phyloP scores from a whole-genome alignment of 495 filamentous ascomycete species.

The Articulospora tetracladia region DNA sequence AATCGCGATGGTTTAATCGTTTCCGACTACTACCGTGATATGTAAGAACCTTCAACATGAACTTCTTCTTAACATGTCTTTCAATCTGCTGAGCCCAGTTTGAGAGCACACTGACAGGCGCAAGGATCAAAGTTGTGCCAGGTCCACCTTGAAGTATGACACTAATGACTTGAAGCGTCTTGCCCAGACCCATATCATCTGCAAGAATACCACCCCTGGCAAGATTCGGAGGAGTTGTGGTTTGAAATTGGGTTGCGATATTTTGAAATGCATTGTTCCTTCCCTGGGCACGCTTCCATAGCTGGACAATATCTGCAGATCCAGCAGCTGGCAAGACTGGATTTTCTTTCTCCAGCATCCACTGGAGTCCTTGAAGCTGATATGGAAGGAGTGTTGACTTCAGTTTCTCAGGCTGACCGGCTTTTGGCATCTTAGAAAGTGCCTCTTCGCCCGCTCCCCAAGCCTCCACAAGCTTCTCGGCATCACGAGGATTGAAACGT shows the following conservation, averaged over 20 bases:
- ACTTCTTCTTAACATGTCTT: slow-evolving; percentile 61
- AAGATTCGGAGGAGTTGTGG: slow-evolving; percentile 50
- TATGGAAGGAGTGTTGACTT: slow-evolving; percentile 70
- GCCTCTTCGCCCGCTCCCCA: slow-evolving; percentile 66
- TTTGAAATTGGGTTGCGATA: slow-evolving; percentile 71
- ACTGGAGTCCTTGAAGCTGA: slow-evolving; percentile 77
- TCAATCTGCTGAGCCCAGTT: slow-evolving; percentile 86
- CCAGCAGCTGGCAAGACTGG: slow-evolving; percentile 60
- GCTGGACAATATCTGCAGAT: slow-evolving; percentile 64
- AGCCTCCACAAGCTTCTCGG: slow-evolving; percentile 63
- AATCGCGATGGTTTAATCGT: slow-evolving; percentile 46
- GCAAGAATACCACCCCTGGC: slow-evolving; percentile 82
- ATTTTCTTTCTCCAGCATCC: slow-evolving; percentile 75
- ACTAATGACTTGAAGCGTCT: slow-evolving; percentile 86
- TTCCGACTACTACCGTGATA: slow-evolving; percentile 69
- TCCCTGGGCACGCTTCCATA: slow-evolving; percentile 63
- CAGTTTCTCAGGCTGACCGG: slow-evolving; percentile 59
- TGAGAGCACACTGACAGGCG: slow-evolving; percentile 85
- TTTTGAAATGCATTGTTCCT: slow-evolving; percentile 58
- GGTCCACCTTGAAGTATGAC: slow-evolving; percentile 61
- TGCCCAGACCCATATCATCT: slow-evolving; percentile 94
- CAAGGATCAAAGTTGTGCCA: slow-evolving; percentile 72
- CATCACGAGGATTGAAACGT: slow-evolving; percentile 64
- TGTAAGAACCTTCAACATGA: slow-evolving; percentile 60
- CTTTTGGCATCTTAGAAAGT: slow-evolving; percentile 70